phyloP scores from a whole-genome alignment of 164 flowering plant species.

The Echeveria elegans region DNA sequence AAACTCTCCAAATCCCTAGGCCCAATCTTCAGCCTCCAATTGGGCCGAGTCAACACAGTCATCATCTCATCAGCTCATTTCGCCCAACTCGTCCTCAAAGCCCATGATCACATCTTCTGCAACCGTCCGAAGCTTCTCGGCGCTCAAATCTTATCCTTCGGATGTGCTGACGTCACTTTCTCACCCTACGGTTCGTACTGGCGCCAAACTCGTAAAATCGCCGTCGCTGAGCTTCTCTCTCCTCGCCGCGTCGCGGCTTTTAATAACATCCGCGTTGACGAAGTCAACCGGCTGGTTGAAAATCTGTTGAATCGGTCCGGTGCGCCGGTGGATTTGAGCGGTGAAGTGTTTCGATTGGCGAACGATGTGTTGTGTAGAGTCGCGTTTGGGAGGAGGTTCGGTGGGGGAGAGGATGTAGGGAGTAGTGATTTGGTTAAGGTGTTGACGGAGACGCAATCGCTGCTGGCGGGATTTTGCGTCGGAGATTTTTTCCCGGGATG shows the following conservation, averaged over 20 bases:
- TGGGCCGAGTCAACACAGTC: slow-evolving; percentile 44
- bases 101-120: slow-evolving; percentile 38
- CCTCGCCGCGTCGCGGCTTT: slow-evolving; percentile 31
- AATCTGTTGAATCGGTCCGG: slow-evolving; percentile 12
- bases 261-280: slow-evolving; percentile 29
- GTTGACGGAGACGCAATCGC: slow-evolving; percentile 38
- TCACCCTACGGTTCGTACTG: slow-evolving; percentile 44
- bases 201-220: slow-evolving; percentile 44
- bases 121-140: slow-evolving; percentile 36
- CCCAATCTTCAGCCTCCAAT: slow-evolving; percentile 36
- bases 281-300: slow-evolving; percentile 22
- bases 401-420: not conserved
- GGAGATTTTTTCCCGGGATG: slow-evolving; percentile 50
- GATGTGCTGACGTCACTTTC: slow-evolving; percentile 47
- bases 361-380: slow-evolving; percentile 48
- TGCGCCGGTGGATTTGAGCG: slow-evolving; percentile 27
- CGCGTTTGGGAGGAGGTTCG: slow-evolving; percentile 52
- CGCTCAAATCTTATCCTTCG: slow-evolving; percentile 43
- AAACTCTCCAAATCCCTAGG: slow-evolving; percentile 24
- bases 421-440: slow-evolving; percentile 12
- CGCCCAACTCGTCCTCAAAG: slow-evolving; percentile 32
- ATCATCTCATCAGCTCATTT: slow-evolving; percentile 39
- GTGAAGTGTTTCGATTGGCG: slow-evolving; percentile 24
- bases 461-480: slow-evolving; percentile 38
- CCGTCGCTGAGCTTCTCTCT: slow-evolving; percentile 41